phyloP scores from a whole-genome alignment of 768 basidiomycete genomes.

The Mrakia gelida region DNA sequence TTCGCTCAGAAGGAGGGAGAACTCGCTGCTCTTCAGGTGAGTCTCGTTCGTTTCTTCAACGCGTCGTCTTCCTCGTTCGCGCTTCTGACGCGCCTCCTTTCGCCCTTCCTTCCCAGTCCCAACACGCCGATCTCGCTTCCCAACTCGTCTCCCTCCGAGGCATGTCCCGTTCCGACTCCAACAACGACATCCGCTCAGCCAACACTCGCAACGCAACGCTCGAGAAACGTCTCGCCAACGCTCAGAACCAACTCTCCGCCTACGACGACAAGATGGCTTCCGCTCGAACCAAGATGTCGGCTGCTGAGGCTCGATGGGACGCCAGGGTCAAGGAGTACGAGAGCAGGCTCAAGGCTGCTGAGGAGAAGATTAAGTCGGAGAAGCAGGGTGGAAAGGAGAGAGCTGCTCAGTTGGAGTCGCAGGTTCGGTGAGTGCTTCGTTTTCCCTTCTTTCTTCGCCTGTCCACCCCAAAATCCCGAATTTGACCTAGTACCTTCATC shows the following conservation, averaged over 20 bases:
- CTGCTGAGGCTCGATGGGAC: constrained; percentile 86
- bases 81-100: background rate
- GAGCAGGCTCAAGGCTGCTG: constrained; percentile 67
- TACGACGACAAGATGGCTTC: constrained; percentile 78
- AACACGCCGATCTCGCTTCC: constrained; percentile 60
- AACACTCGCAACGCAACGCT: constrained; percentile 67
- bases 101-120: background rate
- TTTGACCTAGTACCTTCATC: too few relatives aligned
- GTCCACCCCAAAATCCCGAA: background rate
- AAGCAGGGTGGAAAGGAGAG: constrained; percentile 86
- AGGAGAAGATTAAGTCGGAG: constrained; percentile 89
- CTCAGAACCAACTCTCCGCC: constrained; percentile 74
- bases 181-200: constrained; percentile 51
- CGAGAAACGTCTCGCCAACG: constrained; percentile 78
- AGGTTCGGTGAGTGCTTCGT: constrained; percentile 49
- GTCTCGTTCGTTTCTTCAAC: constrained; percentile 30
- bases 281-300: constrained; percentile 65
- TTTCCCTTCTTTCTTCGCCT: background rate
- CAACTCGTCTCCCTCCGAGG: constrained; percentile 64
- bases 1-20: constrained; percentile 81
- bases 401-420: constrained; percentile 42
- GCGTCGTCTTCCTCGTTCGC: background rate
- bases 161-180: constrained; percentile 61
- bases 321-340: constrained; percentile 93
- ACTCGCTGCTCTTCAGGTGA: constrained; percentile 76